Conservation (phyloP, 2,329 filamentous ascomycete genomes). For the Macroventuria anomochaeta region DNA sequence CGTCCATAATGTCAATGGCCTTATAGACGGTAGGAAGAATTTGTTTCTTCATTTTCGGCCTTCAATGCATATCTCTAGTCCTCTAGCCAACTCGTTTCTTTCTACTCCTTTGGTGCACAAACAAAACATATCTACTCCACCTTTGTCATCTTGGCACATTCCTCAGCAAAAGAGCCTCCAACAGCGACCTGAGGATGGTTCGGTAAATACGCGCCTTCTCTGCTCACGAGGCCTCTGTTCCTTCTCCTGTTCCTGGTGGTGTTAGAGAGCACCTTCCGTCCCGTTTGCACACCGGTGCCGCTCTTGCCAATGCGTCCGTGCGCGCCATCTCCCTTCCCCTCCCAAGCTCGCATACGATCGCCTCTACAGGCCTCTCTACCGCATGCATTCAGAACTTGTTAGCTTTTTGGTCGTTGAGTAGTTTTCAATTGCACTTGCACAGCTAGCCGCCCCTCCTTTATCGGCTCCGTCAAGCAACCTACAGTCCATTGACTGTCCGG, state of each 20-base stretch:
- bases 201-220: slow-evolving; percentile 16
- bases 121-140: slow-evolving; percentile 8
- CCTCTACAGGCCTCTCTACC: slow-evolving; percentile 21
- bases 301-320: slow-evolving; percentile 31
- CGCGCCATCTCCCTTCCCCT: slow-evolving; percentile 19
- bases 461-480: slow-evolving; percentile 28
- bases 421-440: slow-evolving; percentile 33
- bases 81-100: slow-evolving; percentile 20
- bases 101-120: slow-evolving; percentile 12
- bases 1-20: slow-evolving; percentile 3
- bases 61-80: slow-evolving; percentile 11
- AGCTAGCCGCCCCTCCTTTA: slow-evolving; percentile 41
- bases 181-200: not conserved
- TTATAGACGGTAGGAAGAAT: slow-evolving; percentile 9
- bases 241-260: slow-evolving; percentile 22
- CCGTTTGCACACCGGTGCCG: slow-evolving; percentile 30
- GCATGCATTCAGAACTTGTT: slow-evolving; percentile 41
- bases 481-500: slow-evolving; percentile 23
- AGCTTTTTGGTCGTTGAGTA: slow-evolving; percentile 41
- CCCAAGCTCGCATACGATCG: slow-evolving; percentile 13
- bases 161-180: slow-evolving; percentile 5
- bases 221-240: slow-evolving; percentile 12
- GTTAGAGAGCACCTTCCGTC: slow-evolving; percentile 30
- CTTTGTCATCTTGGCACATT: slow-evolving; percentile 21
- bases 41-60: not conserved